Evolutionary conservation across 78 protist species (phyloP).

Genomic region (Dictyostelium firmibasis): DNA sequence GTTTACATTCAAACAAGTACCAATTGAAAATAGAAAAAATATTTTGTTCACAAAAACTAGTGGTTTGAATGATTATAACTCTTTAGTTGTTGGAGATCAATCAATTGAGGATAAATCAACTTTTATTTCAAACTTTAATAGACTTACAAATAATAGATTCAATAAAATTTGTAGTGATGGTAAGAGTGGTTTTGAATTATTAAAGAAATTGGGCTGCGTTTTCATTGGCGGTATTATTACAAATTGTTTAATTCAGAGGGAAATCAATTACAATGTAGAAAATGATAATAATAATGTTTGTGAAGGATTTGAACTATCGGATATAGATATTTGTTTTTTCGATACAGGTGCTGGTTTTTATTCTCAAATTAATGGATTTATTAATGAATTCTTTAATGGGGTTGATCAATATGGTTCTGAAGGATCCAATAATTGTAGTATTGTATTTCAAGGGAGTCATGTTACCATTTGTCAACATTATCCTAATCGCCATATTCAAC

Average conservation of each 20-base stretch:
- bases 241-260: neutral
- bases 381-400: neutral
- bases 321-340: constrained; percentile 6
- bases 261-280: neutral
- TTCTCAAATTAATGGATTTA: neutral
- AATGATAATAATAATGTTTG: neutral
- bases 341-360: neutral
- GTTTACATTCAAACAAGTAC: neutral
- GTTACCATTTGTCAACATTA: constrained; percentile 2
- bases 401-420: neutral
- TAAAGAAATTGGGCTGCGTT: neutral
- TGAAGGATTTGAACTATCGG: constrained; percentile 28
- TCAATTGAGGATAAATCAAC: neutral
- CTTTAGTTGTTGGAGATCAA: neutral
- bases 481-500: constrained; percentile 32
- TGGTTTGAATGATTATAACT: neutral
- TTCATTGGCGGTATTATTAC: constrained; percentile 48
- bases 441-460: neutral
- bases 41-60: neutral
- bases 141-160: neutral
- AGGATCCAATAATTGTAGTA: neutral
- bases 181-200: neutral
- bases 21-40: neutral
- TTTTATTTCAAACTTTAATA: neutral
- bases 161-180: neutral